Evolutionary conservation across 371 early-diverging fungal genomes (phyloP), one percentile per base, ranked within the genome.

Genomic region (Mycotypha africana): DNA sequence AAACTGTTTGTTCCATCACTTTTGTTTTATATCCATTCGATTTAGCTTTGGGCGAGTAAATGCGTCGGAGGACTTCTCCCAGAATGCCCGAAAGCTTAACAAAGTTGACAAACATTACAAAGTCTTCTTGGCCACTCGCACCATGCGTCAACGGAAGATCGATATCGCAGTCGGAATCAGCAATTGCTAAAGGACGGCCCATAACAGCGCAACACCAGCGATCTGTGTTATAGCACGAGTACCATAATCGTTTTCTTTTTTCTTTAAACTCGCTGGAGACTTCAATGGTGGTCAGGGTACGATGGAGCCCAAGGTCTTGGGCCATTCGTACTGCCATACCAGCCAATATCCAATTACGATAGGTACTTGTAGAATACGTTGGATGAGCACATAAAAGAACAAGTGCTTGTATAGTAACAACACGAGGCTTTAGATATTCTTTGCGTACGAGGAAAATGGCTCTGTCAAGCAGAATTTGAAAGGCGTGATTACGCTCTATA

Each of bases 291-390:
- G 49, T 53, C 7, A 59, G 32, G 12, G 55, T 44, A 9, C 65
- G 56, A 49, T 69, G 69, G 10, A 65, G 44, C 19, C 69, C 65
- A 15, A 69, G 35, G 12, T 69, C 69, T 40, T 69, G 69, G 4
- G 65, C 69, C 74, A 73, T 68, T 42, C 74, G 52, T 5, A 73
- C 62, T 4, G 70, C 74, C 74, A 69, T 69, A 12, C 74, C 74
- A 14, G 65, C 65, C 15, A 56, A 38, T 22, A 73, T 62, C 74
- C 74, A 73, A 34, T 60, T 67, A 19, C 60, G 57, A 33, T 69
- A 60, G 0, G 60, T 53, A 11, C 48, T 58, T 14, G 53, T 53
- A 5, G 67, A 57, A 24, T 56, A 64, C 11, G 60, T 60, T 2
- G 74, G 74, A 39, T 65, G 65, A 10, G 50, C 52, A 30, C 58